Base-by-base conservation (phyloP, 169 alveolate species). In the Plasmodium billcollinsi region DNA sequence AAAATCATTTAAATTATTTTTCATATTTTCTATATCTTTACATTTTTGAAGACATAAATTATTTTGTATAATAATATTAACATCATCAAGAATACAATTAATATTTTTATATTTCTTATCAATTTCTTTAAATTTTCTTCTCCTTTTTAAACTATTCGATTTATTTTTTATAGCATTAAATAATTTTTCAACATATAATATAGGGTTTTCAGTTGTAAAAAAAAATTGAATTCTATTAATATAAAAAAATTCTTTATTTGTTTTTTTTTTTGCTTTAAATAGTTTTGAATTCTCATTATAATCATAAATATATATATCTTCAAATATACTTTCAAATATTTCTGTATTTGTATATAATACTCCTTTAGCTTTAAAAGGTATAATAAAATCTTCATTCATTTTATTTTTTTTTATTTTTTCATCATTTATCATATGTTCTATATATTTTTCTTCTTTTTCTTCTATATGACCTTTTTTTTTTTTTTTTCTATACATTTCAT, bases 331-430 rank as follows among this genome's bases (percentile, higher is more conserved):
- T 83, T 83, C 74, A 26, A 83, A 83, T 56, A 83, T 69, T n/a
- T 29, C 58, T 2, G 6, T 58, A 15, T 83, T 39, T 52, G 26
- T 21, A 56, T 78, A 83, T 11, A 69, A 58, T n/a, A 83, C 91
- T 18, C 91, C 91, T 83, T 83, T 83, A 47, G 91, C 91, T 50
- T 83, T 83, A 56, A 83, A 83, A 47, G 91, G 83, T 15, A 83
- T 69, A 45, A 67, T 56, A 24, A 20, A 26, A 59, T 73, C 43
- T 29, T 83, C 76, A 56, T 83, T 83, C 61, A 29, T 47, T 14
- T 83, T 52, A 43, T 21, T 39, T 14, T 58, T 59, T 45, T 54
- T 54, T 12, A 20, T 54, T 61, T 61, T 61, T 8, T 66, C 74
- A 20, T 62, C 29, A 62, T 62, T 62, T 62, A 24, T 62, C 47